phyloP scores from a whole-genome alignment of 2,329 filamentous ascomycete genomes.

The Sporothrix luriei region DNA sequence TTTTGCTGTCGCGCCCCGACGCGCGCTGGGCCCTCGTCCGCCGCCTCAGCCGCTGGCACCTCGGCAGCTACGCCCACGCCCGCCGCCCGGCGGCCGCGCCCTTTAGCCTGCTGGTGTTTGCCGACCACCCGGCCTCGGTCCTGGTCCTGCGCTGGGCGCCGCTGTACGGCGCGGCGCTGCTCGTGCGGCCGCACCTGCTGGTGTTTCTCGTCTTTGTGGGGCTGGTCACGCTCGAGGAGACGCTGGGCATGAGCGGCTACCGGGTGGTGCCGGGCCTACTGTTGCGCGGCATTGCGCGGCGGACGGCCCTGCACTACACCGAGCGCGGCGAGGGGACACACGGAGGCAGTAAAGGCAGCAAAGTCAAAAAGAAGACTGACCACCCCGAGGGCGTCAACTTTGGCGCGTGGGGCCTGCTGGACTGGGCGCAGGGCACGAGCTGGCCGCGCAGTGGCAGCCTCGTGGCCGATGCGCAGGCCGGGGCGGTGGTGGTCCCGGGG shows the following conservation, averaged over 20 bases:
- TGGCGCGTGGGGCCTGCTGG: constrained; percentile 63
- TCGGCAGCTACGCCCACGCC: constrained; percentile 55
- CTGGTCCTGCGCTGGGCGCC: constrained; percentile 66
- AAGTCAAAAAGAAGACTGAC: neutral
- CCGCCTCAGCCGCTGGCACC: constrained; percentile 40
- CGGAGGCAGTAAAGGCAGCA: neutral
- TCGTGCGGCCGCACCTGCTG: constrained; percentile 71
- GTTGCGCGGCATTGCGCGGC: constrained; percentile 51
- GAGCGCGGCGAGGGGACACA: neutral
- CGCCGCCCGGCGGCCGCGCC: constrained; percentile 59
- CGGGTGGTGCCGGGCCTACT: constrained; percentile 58
- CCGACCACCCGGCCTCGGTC: constrained; percentile 69
- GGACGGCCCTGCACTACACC: constrained; percentile 43
- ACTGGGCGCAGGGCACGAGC: constrained; percentile 62
- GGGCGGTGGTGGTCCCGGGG: neutral
- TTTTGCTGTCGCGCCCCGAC: constrained; percentile 52
- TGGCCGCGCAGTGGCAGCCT: constrained; percentile 53
- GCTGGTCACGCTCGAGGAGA: constrained; percentile 67
- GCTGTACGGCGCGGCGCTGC: constrained; percentile 64
- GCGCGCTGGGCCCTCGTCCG: constrained; percentile 42
- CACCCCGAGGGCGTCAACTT: constrained; percentile 56
- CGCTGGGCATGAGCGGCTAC: constrained; percentile 69
- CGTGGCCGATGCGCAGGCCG: constrained; percentile 53
- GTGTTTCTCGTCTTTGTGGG: constrained; percentile 68
- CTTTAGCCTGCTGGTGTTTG: constrained; percentile 64